phyloP scores from a whole-genome alignment of 331 rosid genomes.

The Telfairia occidentalis region DNA sequence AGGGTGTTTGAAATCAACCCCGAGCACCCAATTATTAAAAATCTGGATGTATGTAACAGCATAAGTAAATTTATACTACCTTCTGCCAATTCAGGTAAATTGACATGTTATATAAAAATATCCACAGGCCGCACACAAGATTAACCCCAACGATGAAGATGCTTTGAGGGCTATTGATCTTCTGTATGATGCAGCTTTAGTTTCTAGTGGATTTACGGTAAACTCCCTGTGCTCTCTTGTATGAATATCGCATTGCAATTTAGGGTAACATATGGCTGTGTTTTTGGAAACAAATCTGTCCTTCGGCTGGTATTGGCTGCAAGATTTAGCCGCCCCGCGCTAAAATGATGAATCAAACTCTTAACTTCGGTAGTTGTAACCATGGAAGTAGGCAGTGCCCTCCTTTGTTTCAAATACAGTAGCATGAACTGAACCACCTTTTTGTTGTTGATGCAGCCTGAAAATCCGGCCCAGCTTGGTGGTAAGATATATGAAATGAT shows the following conservation, averaged over 20 bases:
- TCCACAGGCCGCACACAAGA: slow-evolving; percentile 60
- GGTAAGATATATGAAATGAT: slow-evolving; percentile 95
- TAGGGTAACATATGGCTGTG: neutral
- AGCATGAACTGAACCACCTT: neutral
- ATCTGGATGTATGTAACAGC: slow-evolving; percentile 53
- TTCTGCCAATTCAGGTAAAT: neutral
- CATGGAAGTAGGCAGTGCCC: neutral
- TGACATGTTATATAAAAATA: neutral
- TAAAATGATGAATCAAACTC: neutral
- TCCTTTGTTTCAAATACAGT: neutral
- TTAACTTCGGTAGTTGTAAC: neutral
- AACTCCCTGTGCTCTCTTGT: slow-evolving; percentile 1
- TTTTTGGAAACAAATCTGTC: neutral
- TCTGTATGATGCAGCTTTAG: slow-evolving; percentile 87
- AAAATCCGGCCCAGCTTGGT: slow-evolving; percentile 89
- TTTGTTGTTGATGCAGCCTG: slow-evolving; percentile 57
- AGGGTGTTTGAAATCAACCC: slow-evolving; percentile 95
- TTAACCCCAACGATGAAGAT: slow-evolving; percentile 64
- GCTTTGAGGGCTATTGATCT: slow-evolving; percentile 87
- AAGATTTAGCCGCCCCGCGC: neutral
- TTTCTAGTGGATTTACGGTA: slow-evolving; percentile 89
- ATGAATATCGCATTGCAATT: neutral
- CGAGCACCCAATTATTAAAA: slow-evolving; percentile 67
- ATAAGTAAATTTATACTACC: neutral
- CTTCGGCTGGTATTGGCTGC: neutral